Evolutionary conservation across 2,329 filamentous ascomycete genomes (phyloP).

Genomic region (Colletotrichum echinochloae): DNA sequence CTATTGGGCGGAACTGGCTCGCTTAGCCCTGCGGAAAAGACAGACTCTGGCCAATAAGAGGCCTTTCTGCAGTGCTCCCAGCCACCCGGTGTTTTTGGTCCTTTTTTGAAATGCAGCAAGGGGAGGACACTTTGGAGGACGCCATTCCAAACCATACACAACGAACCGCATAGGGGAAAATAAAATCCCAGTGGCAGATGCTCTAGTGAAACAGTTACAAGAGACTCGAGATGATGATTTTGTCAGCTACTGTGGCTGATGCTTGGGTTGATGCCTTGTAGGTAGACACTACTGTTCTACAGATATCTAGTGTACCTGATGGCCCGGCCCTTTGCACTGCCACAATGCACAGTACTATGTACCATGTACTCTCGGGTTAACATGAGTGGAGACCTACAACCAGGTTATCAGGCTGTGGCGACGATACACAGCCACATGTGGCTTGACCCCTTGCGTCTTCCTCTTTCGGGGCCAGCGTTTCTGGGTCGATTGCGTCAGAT

Average conservation of each 20-base stretch:
- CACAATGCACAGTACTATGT: too few species aligned
- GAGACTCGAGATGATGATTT: background rate
- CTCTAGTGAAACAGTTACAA: background rate
- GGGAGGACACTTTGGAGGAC: background rate
- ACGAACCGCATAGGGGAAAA: background rate
- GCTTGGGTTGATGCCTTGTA: background rate
- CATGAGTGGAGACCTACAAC: too few species aligned
- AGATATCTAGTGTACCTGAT: too few species aligned
- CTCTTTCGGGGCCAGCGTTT: background rate
- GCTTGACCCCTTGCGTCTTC: background rate
- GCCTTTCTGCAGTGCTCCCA: background rate
- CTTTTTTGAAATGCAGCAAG: background rate
- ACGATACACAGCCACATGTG: too few species aligned
- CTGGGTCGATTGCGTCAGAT: background rate
- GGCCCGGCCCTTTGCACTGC: too few species aligned
- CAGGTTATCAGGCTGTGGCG: too few species aligned
- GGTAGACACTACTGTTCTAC: too few species aligned
- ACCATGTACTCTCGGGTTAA: too few species aligned
- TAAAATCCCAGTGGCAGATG: background rate
- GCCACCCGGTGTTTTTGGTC: conserved; percentile 13
- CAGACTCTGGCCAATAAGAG: background rate
- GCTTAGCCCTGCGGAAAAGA: background rate
- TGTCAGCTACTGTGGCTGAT: background rate
- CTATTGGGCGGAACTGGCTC: background rate
- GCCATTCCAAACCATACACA: background rate